Evolutionary conservation across 495 filamentous ascomycete species (phyloP), one percentile per base, ranked within the genome.

Genomic region (Xylaria scruposa): DNA sequence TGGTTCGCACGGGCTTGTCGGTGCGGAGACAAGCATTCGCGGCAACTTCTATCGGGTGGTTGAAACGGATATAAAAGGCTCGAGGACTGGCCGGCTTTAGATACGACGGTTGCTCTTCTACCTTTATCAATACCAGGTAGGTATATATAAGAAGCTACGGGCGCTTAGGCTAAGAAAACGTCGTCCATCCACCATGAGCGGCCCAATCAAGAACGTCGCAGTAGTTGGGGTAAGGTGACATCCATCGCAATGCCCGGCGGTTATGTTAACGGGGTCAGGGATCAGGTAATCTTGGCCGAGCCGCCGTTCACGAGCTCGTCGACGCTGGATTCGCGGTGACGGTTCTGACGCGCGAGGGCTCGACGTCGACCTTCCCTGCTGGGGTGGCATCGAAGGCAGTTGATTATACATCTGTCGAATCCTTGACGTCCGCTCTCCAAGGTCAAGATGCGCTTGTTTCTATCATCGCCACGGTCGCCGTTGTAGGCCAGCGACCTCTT

Each of bases 401-500:
- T n/a, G 85, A 92, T 75, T 91, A 87, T 75, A 74, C 75, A 47
- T 91, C 89, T 0, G 69, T 85, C 9, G 82, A 87, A 13, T 85
- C 84, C 0, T 81, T 92, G 24, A 82, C 79, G 0, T 36, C 75
- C 2, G 88, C 85, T 5, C 78, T 92, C 38, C 49, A 73, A 1
- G 85, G 83, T 26, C 85, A 89, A 63, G 90, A 91, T 73, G 87
- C 88, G 1, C 83, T 90, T 2, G 82, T 92, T 42, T 89, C 86
- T 29, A 72, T 85, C 4, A 74, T 91, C 5, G 81, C 78, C 19
- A 73, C 78, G 5, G 58, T 72, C 0, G 80, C 76, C 0, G 46
- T 88, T 24, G 70, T 73, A 0, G 74, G 72, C 0, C 88, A 92
- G 69, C 77, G 77, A 9, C 68, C 75, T 0, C 80, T 91, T 31